These are phyloP conservation scores for Volvox africanus DNA, from an alignment of 139 green algal species.

Conservation along the genomic window DNA sequence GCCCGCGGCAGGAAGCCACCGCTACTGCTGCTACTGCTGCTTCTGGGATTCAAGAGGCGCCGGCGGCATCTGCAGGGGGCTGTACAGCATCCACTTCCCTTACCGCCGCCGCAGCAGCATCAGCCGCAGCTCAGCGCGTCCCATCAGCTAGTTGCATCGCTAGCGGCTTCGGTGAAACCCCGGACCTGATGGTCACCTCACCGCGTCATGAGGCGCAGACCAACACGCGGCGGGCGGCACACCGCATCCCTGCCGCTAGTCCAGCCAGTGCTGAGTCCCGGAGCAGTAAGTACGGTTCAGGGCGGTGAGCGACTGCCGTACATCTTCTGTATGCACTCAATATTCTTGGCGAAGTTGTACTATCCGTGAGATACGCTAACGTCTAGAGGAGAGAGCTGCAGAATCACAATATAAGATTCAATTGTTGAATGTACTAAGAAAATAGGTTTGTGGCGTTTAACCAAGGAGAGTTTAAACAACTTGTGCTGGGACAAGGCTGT, in stretches of 20 bases:
- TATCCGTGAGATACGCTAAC: too few species aligned
- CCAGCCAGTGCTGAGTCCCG: conserved; percentile 14
- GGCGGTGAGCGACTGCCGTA: too few species aligned
- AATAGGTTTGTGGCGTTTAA: too few species aligned
- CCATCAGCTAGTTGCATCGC: not conserved
- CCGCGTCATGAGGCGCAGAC: not conserved
- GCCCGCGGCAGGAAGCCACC: not conserved
- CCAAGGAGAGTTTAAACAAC: too few species aligned
- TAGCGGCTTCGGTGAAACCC: not conserved
- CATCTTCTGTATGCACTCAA: too few species aligned
- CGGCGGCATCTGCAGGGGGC: not conserved
- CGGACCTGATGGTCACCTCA: conserved; percentile 15
- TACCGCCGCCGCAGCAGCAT: not conserved
- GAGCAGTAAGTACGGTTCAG: conserved; percentile 12
- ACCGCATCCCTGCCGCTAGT: not conserved
- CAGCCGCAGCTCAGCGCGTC: not conserved
- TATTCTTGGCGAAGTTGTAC: too few species aligned
- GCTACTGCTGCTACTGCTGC: not conserved
- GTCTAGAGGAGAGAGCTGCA: too few species aligned
- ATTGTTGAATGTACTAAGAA: too few species aligned
- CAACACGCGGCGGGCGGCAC: not conserved
- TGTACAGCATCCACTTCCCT: not conserved
- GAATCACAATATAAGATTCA: too few species aligned
- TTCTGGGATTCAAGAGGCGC: not conserved
- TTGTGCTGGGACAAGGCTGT: too few species aligned